Conservation (phyloP, 192 early-diverging fungal genomes). For the Cetraspora pellucida region DNA sequence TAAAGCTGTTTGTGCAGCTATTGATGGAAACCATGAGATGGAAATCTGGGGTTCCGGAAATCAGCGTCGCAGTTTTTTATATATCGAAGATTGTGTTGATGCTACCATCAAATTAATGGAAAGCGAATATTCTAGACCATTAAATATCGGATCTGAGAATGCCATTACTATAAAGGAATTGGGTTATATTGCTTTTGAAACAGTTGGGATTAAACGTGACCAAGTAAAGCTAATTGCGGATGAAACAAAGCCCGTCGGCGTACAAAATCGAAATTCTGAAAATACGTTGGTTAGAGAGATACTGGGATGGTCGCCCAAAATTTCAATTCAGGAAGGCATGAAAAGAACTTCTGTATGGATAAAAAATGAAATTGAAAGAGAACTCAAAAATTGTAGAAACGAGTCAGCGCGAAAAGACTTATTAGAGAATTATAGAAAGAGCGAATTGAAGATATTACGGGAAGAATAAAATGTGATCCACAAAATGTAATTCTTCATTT, state of each 20-base stretch:
- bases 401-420: neutral
- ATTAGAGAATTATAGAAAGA: too few relatives aligned
- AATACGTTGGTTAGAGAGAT: neutral
- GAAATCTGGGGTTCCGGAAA: conserved; percentile 6
- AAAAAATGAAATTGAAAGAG: neutral
- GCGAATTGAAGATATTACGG: too few relatives aligned
- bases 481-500: too few relatives aligned
- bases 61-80: neutral
- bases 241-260: neutral
- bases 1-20: neutral
- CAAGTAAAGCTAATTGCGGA: neutral
- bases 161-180: neutral
- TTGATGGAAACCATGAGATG: neutral
- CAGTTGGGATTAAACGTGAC: neutral
- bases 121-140: neutral
- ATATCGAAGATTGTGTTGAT: conserved; percentile 15
- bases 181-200: neutral
- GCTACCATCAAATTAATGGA: neutral
- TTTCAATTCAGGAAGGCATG: neutral
- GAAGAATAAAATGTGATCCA: too few relatives aligned
- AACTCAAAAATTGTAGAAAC: neutral
- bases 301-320: neutral
- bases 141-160: conserved; percentile 14
- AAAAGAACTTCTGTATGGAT: neutral
- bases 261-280: neutral